Base-by-base conservation (phyloP, 352 stramenopile genomes). In the Aphanomyces cochlioides region DNA sequence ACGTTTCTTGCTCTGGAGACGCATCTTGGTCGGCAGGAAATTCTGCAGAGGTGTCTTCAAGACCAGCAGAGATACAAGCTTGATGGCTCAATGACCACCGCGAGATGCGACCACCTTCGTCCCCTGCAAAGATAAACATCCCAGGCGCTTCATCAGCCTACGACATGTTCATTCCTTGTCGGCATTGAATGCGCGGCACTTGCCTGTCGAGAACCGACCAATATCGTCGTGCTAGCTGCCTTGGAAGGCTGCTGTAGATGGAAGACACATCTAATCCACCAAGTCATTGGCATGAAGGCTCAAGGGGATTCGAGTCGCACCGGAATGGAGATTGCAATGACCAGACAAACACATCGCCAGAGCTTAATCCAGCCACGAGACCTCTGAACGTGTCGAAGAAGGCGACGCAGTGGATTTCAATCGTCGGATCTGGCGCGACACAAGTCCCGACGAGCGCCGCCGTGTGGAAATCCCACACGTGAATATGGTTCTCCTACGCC, bases 391-490 rank as follows among this genome's bases (percentile, higher is more conserved):
- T 82, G 1, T 75, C 79, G 5, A 85, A 70, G 34, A 90, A 87
- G 50, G 58, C 76, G 39, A 90, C 66, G n/a, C 78, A 82, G 12
- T 77, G 90, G 63, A 92, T 84, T 65, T 90, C 77, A 10, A 66
- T 78, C 13, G 72, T 63, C 3, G 67, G 47, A 4, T 70, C 41
- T 0, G 74, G 80, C 8, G 74, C 56, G 4, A 89, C 41, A 19
- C 80, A 90, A 5, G 82, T 87, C 43, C 81, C 82, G n/a, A 88
- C 81, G 0, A 83, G 70, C 71, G 89, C 81, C 36, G 74, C 85
- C 57, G 90, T 57, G 53, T 88, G 78, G n/a, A 89, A 90, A 68
- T 86, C 85, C 82, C 83, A 92, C 48, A 92, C 54, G 65, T 90
- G 82, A 7, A 92, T 74, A 38, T 90, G 88, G 67, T 77, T 90